phyloP scores from a whole-genome alignment of 2,329 filamentous ascomycete genomes.

The Aureobasidium sp. region DNA sequence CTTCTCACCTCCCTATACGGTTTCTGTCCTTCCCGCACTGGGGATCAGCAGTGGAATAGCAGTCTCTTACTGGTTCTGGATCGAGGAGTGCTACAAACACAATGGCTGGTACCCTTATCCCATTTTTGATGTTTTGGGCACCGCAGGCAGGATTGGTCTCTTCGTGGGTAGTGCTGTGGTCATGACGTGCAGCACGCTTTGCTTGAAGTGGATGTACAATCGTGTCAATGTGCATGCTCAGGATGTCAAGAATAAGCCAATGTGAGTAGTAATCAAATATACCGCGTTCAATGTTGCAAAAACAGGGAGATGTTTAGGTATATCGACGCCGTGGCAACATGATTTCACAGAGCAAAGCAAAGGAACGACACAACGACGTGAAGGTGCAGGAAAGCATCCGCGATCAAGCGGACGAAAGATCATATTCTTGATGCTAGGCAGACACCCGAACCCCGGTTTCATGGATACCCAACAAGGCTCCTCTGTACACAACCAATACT shows the following conservation, averaged over 20 bases:
- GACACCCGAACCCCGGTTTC: background rate
- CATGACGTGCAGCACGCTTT: constrained; percentile 64
- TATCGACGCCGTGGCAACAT: background rate
- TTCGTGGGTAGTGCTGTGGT: constrained; percentile 56
- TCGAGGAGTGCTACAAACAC: constrained; percentile 61
- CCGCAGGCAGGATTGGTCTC: constrained; percentile 57
- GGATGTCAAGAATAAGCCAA: constrained; percentile 15
- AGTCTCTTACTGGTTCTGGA: constrained; percentile 68
- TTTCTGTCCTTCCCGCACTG: constrained; percentile 54
- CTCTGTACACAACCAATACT: constrained; percentile 6
- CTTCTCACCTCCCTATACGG: constrained; percentile 66
- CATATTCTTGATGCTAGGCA: constrained; percentile 6
- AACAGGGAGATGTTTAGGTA: background rate
- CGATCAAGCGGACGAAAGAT: constrained; percentile 3
- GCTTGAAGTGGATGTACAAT: constrained; percentile 64
- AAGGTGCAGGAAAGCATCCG: background rate
- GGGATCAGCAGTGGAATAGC: constrained; percentile 53
- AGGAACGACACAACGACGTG: background rate
- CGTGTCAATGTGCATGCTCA: constrained; percentile 51
- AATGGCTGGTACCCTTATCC: constrained; percentile 82
- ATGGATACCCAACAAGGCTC: constrained; percentile 1
- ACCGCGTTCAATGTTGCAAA: background rate
- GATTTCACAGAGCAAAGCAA: background rate
- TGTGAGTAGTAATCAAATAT: background rate
- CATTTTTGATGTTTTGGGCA: constrained; percentile 64